Evolutionary conservation across 1,284 basidiomycete genomes (phyloP), one percentile per base, ranked within the genome.

Genomic region (Cryptococcus sp.): DNA sequence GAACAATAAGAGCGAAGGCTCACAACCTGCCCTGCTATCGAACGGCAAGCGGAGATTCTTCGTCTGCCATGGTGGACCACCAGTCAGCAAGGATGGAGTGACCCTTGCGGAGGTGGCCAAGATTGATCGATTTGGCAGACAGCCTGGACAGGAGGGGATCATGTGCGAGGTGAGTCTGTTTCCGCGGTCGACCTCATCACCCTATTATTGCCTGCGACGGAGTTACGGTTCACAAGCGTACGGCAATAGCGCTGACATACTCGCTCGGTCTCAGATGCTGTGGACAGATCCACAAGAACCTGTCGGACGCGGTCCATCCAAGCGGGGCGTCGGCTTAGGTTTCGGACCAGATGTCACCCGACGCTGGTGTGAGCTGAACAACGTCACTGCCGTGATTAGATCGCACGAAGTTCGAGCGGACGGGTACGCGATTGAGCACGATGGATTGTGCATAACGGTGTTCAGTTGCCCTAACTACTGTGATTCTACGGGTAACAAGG

Each of bases 241-340:
- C 13, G 31, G 13, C 5, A 35, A 35, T 35, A 13, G 31, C 31
- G 31, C 56, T 62, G 39, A 65, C 42, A 6, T 13, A 13, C 16
- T 38, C 13, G 10, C n/a, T 7, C 48, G 5, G 5, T 27, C 41
- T 5, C 56, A 87, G 84, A 75, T 88, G 27, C 83, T 96, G 22
- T 96, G 93, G 93, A 96, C 93, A 8, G 96, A 99, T 80, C 95
- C 96, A 23, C 95, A 98, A 78, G 87, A 89, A 45, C 77, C 83
- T 47, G 87, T 86, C 15, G 96, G 96, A n/a, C 87, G 96, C 42
- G 94, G 94, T 0, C 95, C 95, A 5, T 94, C 91, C 72, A 99
- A 99, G 83, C 87, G 96, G 53, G 95, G 95, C 62, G 93, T 98
- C 53, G 95, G 96, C 19, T 88, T 96, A 64, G 87, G 90, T 10